These are phyloP conservation scores for Starmerella kuoi DNA, from an alignment of 805 yeast genomes.

Conservation along the genomic window DNA sequence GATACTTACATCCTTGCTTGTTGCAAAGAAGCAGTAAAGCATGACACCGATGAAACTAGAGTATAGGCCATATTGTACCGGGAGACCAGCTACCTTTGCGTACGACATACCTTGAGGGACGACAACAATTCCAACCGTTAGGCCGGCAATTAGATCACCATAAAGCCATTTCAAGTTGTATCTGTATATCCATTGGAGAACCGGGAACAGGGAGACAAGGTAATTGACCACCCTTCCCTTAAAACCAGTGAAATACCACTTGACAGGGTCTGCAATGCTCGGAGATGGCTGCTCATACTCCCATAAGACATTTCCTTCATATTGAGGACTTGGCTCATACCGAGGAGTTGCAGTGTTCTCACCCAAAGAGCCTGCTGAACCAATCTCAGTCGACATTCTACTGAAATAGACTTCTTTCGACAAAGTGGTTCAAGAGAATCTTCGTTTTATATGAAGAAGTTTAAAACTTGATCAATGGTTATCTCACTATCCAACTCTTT, in stretches of 20 bases:
- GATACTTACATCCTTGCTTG: slow-evolving; percentile 87
- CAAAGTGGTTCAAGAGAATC: too few species aligned
- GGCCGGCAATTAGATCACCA: slow-evolving; percentile 79
- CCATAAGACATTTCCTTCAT: slow-evolving; percentile 9
- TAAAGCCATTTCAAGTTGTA: slow-evolving; percentile 71
- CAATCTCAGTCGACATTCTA: too few species aligned
- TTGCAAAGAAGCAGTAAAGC: slow-evolving; percentile 80
- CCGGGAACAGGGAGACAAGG: slow-evolving; percentile 59
- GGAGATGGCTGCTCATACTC: slow-evolving; percentile 12
- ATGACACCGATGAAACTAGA: slow-evolving; percentile 87
- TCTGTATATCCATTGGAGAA: slow-evolving; percentile 70
- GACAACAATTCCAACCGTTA: slow-evolving; percentile 83
- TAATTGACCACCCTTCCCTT: slow-evolving; percentile 33
- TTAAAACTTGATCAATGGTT: too few species aligned
- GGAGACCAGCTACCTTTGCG: slow-evolving; percentile 71
- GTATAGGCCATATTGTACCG: slow-evolving; percentile 77
- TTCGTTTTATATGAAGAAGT: too few species aligned
- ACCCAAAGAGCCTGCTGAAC: too few species aligned
- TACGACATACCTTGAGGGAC: slow-evolving; percentile 96
- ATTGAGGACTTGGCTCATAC: slow-evolving; percentile 6
- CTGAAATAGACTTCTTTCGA: too few species aligned
- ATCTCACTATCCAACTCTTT: too few species aligned
- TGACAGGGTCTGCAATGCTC: slow-evolving; percentile 16
- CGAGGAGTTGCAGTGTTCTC: not conserved
- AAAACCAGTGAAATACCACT: slow-evolving; percentile 16